Percentiles rank a stretch among this genome's conserved stretches.
Conservation (phyloP, 345 rosid genomes). For the Arabidopsis suecica region DNA sequence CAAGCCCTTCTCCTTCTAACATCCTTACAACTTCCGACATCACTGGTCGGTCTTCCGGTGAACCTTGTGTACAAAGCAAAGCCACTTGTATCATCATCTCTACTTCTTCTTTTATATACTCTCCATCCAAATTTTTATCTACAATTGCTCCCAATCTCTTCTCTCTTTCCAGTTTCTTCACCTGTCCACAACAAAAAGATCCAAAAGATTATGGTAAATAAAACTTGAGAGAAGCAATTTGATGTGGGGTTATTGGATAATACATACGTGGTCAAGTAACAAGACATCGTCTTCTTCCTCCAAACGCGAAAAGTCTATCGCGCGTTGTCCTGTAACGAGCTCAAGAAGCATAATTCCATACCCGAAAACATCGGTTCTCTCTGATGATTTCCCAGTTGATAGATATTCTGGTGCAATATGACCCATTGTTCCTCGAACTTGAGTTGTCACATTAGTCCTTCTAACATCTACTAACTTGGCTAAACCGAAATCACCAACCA, state of each 20-base stretch:
- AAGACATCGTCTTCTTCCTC: constrained; percentile 97
- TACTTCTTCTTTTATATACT: constrained; percentile 67
- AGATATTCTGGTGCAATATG: constrained; percentile 97
- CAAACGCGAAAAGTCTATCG: constrained; percentile 92
- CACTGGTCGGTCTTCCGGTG: constrained; percentile 85
- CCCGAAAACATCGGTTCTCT: constrained; percentile 96
- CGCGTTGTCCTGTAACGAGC: constrained; percentile 99
- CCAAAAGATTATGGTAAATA: not conserved
- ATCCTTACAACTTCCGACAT: constrained; percentile 96
- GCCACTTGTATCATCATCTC: constrained; percentile 96
- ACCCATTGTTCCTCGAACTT: constrained; percentile 99
- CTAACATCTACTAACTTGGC: constrained; percentile 96
- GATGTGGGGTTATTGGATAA: not conserved
- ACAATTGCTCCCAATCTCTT: constrained; percentile 83
- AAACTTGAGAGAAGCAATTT: not conserved
- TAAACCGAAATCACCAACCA: constrained; percentile 96
- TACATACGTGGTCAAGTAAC: constrained; percentile 88
- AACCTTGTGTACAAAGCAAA: constrained; percentile 81
- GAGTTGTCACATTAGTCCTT: constrained; percentile 88
- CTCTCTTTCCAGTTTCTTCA: constrained; percentile 93
- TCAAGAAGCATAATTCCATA: constrained; percentile 95
- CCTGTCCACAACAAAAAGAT: constrained; percentile 53
- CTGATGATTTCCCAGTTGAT: constrained; percentile 97
- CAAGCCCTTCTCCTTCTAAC: constrained; percentile 98
- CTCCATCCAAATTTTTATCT: constrained; percentile 67